Evolutionary conservation across 768 basidiomycete genomes (phyloP).

Genomic region (Pleurotus ostreatus): DNA sequence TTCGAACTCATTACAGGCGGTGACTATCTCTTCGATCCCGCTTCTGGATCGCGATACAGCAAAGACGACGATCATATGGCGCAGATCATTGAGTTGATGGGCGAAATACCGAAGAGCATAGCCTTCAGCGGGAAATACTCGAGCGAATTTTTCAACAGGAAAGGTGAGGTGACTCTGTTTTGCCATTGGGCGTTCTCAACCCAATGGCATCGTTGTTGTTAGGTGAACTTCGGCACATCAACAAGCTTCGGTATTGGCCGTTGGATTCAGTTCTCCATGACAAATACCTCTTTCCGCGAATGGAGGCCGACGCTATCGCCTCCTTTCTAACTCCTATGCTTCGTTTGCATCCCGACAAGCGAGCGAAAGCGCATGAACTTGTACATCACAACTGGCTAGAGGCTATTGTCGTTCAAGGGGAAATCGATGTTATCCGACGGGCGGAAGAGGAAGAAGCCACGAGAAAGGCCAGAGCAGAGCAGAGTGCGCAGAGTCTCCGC

Average conservation of each 20-base stretch:
- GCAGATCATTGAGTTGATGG: conserved; percentile 94
- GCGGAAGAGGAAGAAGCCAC: conserved; percentile 51
- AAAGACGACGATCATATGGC: conserved; percentile 98
- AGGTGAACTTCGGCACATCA: conserved; percentile 89
- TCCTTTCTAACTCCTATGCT: conserved; percentile 90
- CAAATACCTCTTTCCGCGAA: conserved; percentile 89
- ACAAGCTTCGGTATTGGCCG: conserved; percentile 91
- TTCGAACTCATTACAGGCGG: conserved; percentile 97
- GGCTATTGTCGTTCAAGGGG: conserved; percentile 82
- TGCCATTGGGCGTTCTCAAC: neutral
- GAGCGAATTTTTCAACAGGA: conserved; percentile 93
- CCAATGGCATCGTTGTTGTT: neutral
- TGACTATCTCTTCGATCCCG: conserved; percentile 97
- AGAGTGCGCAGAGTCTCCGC: conserved; percentile 36
- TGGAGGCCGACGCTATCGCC: conserved; percentile 77
- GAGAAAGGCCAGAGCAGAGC: conserved; percentile 40
- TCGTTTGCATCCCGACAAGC: conserved; percentile 80
- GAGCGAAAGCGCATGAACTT: conserved; percentile 85
- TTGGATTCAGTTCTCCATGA: conserved; percentile 79
- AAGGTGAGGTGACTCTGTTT: conserved; percentile 48
- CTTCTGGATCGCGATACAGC: conserved; percentile 89
- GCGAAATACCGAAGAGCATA: conserved; percentile 79
- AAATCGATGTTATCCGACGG: conserved; percentile 74
- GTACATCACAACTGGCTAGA: conserved; percentile 86
- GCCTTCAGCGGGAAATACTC: conserved; percentile 92